Percentiles rank a stretch among this genome's conserved stretches.
Evolutionary conservation across 176 grass and related monocot genomes (phyloP).

Genomic region (Ensete ventricosum): DNA sequence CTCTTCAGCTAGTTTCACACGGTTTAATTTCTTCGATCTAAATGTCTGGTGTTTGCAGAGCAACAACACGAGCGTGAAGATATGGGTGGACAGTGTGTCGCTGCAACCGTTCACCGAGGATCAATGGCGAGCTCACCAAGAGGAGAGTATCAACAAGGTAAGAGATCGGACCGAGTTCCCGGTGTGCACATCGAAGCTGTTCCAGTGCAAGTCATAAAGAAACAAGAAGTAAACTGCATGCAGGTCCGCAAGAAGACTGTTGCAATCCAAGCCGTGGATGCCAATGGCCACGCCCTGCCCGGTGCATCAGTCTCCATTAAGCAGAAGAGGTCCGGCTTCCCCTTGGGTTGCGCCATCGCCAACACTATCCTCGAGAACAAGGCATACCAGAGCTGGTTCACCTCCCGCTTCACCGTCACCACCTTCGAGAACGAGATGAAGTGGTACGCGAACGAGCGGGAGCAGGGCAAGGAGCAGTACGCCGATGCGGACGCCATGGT

Average conservation of each 20-base stretch:
- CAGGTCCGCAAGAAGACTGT: conserved; percentile 28
- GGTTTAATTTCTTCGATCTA: neutral
- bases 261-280: conserved; percentile 31
- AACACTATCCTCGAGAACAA: conserved; percentile 40
- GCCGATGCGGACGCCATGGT: conserved; percentile 59
- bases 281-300: conserved; percentile 32
- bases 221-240: neutral
- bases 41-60: conserved; percentile 25
- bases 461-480: conserved; percentile 46
- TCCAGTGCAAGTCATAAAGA: neutral
- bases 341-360: conserved; percentile 58
- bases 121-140: conserved; percentile 64
- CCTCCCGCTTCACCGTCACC: conserved; percentile 73
- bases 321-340: conserved; percentile 44
- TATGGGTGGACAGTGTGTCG: conserved; percentile 81
- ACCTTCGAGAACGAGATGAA: conserved; percentile 99
- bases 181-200: no score
- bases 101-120: conserved; percentile 66
- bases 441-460: conserved; percentile 60
- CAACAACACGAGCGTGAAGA: conserved; percentile 38
- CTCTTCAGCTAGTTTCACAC: neutral
- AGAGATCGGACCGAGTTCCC: no score
- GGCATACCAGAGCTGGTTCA: conserved; percentile 61
- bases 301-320: conserved; percentile 47
- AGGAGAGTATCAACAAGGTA: conserved; percentile 40